Conservation (phyloP, 139 green algal genomes). For the Penium margaritaceum region DNA sequence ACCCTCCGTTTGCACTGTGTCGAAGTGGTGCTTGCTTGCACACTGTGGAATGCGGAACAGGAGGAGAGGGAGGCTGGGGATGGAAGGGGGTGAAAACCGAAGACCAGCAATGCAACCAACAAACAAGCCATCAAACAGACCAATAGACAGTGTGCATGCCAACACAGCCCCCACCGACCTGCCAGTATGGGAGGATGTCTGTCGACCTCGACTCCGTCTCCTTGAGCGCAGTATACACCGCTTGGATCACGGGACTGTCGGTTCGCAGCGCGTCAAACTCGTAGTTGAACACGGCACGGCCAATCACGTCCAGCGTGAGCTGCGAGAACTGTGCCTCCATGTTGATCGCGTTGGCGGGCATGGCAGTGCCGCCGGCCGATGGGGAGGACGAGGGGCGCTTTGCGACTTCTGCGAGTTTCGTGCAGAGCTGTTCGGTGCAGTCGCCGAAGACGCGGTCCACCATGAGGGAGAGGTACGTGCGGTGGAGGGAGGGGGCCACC, state of each 20-base stretch:
- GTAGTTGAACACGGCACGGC: slow-evolving; percentile 97
- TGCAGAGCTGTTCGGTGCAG: slow-evolving; percentile 53
- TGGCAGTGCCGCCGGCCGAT: too few species aligned
- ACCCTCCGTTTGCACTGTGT: too few species aligned
- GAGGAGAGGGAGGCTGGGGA: too few species aligned
- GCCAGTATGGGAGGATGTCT: slow-evolving; percentile 91
- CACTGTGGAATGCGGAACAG: too few species aligned
- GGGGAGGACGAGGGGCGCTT: too few species aligned
- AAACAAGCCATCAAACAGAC: too few species aligned
- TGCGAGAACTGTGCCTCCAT: slow-evolving; percentile 86
- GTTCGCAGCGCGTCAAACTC: slow-evolving; percentile 85
- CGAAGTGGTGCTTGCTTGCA: too few species aligned
- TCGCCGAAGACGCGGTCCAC: slow-evolving; percentile 74
- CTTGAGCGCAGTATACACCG: slow-evolving; percentile 96
- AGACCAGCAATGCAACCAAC: too few species aligned
- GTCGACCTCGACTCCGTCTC: slow-evolving; percentile 92
- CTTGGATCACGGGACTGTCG: slow-evolving; percentile 57
- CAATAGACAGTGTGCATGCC: too few species aligned
- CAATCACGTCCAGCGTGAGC: slow-evolving; percentile 96
- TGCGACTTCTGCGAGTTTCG: slow-evolving; percentile 64
- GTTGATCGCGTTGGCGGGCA: slow-evolving; percentile 64
- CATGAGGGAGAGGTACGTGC: slow-evolving; percentile 85
- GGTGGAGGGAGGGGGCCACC: slow-evolving; percentile 83
- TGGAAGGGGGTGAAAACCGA: too few species aligned
- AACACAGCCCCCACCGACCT: too few species aligned